Base-by-base conservation (phyloP, 2,329 filamentous ascomycete genomes). In the Coniochaeta sp. region DNA sequence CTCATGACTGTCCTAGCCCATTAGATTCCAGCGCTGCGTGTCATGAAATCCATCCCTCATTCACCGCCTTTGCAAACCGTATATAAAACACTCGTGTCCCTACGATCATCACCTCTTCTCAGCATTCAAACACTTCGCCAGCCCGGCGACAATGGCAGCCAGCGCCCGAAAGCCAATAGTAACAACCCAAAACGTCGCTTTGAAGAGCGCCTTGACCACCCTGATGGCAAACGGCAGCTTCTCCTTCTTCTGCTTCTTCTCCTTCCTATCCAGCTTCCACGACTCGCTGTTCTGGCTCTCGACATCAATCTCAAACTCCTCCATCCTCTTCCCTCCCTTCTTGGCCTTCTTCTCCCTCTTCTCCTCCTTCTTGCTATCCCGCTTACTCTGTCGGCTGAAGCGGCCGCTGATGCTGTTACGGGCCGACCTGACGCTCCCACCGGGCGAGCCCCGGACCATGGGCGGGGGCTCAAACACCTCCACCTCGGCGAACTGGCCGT, bases 401-500 rank as follows among this genome's bases (percentile, higher is more conserved):
- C 64, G 62, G 8, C 65, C 62, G 40, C 63, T 61, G 64, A 56
- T 61, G n/a, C 44, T 50, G 60, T 12, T 67, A 63, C 34, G 28
- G 56, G 38, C 57, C 52, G 57, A 67, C 62, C 26, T 65, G 52
- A 60, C 54, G 60, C 44, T 65, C 61, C 60, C 67, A 59, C 58
- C 68, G 63, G 57, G 66, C 62, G 17, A 71, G 61, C 22, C 65
- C 43, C 59, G 62, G 22, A 65, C 60, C 38, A 67, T 69, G 0
- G 85, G 85, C 16, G 85, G 85, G 17, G 85, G 83, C 66, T 82
- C 83, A 66, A 88, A 87, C 1, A 78, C 73, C 71, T 85, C 83
- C 24, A 78, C 70, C 26, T 74, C 67, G 17, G 71, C 71, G 64
- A 79, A 81, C 68, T 79, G 79, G 67, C 82, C 82, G 67, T 88